A percentile compares a stretch with the other conserved stretches of the same genome.
Conservation (phyloP, 75 land plant species). For the Pinus tabuliformis region DNA sequence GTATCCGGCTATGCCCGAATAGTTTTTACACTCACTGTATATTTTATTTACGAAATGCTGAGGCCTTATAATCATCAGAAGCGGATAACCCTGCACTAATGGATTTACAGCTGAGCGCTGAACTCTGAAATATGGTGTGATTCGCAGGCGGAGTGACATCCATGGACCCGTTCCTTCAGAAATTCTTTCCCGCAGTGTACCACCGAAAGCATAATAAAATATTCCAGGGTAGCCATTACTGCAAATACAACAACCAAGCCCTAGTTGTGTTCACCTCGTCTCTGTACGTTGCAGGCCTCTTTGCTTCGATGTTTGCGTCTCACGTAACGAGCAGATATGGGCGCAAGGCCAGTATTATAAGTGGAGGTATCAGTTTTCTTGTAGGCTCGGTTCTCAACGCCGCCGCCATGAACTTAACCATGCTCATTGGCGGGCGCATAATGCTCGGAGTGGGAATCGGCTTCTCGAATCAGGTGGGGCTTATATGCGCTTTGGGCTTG, state of each 20-base stretch:
- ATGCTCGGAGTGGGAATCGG: slow-evolving; percentile 91
- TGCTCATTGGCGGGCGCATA: slow-evolving; percentile 75
- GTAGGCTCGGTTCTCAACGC: slow-evolving; percentile 69
- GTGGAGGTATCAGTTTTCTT: slow-evolving; percentile 70
- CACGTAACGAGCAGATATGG: slow-evolving; percentile 62
- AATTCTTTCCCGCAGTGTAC: slow-evolving; percentile 77
- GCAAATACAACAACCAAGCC: slow-evolving; percentile 85
- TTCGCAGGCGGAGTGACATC: slow-evolving; percentile 81
- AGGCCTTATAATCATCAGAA: too few relatives aligned
- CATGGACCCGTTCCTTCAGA: slow-evolving; percentile 78
- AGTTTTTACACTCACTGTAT: too few relatives aligned
- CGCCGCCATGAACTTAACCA: slow-evolving; percentile 50
- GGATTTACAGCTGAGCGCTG: too few relatives aligned
- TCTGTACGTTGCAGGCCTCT: slow-evolving; percentile 81
- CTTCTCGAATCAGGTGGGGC: slow-evolving; percentile 76
- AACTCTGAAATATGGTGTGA: background rate
- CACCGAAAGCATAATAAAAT: slow-evolving; percentile 33
- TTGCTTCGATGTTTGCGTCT: slow-evolving; percentile 63
- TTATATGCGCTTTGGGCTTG: too few relatives aligned
- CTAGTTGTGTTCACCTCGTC: slow-evolving; percentile 88
- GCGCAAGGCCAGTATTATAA: slow-evolving; percentile 54
- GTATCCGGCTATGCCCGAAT: too few relatives aligned
- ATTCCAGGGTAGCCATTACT: slow-evolving; percentile 56
- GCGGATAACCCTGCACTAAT: too few relatives aligned
- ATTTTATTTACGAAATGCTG: too few relatives aligned